Conservation (phyloP, 148 eudicot genomes). For the Tetragonia tetragonoides region DNA sequence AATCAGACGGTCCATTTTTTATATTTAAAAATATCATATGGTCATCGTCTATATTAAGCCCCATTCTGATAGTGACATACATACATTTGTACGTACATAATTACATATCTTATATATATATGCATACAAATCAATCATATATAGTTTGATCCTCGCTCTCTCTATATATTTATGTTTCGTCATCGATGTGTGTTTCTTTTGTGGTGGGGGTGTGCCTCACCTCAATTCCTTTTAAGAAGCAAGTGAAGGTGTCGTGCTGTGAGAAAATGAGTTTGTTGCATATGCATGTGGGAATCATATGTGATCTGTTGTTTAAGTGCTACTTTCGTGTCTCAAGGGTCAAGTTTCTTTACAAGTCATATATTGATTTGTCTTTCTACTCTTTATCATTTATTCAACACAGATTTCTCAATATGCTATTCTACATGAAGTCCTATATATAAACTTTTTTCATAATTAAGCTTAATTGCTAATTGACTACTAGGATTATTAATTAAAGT, state of each 20-base stretch:
- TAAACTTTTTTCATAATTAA: no score
- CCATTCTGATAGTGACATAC: slow-evolving; percentile 12
- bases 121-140: no score
- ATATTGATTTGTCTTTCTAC: background rate
- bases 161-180: background rate
- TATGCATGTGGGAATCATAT: background rate
- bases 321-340: slow-evolving; percentile 5
- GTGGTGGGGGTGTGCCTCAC: slow-evolving; percentile 11
- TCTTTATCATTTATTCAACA: background rate
- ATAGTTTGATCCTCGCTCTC: background rate
- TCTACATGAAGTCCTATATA: no score
- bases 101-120: no score
- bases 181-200: background rate
- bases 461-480: no score
- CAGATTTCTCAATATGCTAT: no score
- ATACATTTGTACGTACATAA: no score
- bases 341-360: background rate
- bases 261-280: no score
- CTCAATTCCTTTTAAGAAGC: background rate
- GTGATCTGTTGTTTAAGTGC: background rate
- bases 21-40: background rate
- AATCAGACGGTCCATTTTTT: background rate
- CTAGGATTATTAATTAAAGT: no score
- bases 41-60: background rate
- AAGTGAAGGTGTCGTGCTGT: background rate